These are phyloP conservation scores for Chloropicon primus DNA, from an alignment of 139 green algal species.

Conservation along the genomic window DNA sequence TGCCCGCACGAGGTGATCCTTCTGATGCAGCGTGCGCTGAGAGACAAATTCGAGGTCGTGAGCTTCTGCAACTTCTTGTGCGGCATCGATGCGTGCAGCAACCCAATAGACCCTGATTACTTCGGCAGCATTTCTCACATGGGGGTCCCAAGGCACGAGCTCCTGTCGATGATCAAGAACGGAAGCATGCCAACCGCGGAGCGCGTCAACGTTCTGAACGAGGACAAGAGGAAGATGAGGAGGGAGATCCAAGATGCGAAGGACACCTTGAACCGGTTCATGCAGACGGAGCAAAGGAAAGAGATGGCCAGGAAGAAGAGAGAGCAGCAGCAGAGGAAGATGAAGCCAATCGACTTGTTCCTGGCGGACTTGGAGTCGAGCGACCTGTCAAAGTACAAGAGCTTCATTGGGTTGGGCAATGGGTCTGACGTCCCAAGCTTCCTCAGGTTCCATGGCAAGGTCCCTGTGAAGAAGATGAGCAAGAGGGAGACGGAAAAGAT, in stretches of 20 bases:
- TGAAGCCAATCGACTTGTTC: neutral
- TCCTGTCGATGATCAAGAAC: neutral
- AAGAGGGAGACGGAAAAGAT: constrained; percentile 48
- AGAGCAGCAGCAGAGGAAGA: neutral
- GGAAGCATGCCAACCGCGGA: neutral
- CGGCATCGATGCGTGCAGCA: neutral
- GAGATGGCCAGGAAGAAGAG: neutral
- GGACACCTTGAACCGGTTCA: neutral
- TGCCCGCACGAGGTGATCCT: neutral
- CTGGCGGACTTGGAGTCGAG: neutral
- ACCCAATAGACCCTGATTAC: neutral
- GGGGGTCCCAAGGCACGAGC: neutral
- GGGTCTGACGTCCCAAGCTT: neutral
- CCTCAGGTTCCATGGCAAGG: neutral
- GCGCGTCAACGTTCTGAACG: neutral
- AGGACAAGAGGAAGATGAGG: constrained; percentile 5
- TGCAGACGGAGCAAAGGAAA: neutral
- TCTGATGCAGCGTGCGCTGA: neutral
- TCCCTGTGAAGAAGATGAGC: constrained; percentile 21
- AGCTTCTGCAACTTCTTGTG: neutral
- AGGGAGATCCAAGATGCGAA: constrained; percentile 4
- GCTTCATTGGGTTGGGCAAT: neutral
- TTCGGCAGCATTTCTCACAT: neutral
- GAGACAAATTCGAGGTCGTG: neutral
- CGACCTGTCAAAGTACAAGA: neutral